phyloP scores from a whole-genome alignment of 352 stramenopile genomes.

The Sclerospora graminicola region DNA sequence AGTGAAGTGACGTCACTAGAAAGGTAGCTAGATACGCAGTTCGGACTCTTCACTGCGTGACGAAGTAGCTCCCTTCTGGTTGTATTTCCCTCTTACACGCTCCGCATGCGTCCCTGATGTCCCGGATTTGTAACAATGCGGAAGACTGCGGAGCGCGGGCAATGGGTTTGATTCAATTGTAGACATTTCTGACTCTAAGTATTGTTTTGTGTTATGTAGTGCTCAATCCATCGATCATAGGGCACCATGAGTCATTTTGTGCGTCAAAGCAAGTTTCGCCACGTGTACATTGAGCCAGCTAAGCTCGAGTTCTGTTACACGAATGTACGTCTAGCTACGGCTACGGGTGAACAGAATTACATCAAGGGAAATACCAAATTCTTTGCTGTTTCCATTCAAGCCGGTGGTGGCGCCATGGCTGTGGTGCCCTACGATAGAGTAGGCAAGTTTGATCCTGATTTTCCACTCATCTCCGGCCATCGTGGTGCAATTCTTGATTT shows the following conservation, averaged over 20 bases:
- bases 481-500: conserved; percentile 95
- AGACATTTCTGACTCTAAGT: neutral
- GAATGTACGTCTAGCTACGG: conserved; percentile 91
- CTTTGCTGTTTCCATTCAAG: conserved; percentile 93
- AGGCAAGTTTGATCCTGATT: conserved; percentile 91
- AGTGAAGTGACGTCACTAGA: conserved; percentile 1
- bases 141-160: neutral
- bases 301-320: conserved; percentile 91
- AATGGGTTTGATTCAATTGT: neutral
- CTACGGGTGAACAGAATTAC: conserved; percentile 99
- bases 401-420: conserved; percentile 84
- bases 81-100: neutral
- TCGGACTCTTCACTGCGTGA: neutral
- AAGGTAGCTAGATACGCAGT: neutral
- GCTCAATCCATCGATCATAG: neutral
- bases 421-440: conserved; percentile 92
- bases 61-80: neutral
- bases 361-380: conserved; percentile 99
- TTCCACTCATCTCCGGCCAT: conserved; percentile 94
- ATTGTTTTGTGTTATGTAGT: neutral
- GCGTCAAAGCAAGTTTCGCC: conserved; percentile 95
- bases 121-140: no score
- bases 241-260: conserved; percentile 91
- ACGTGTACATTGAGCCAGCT: conserved; percentile 96
- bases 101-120: neutral